Base-by-base conservation (phyloP, 1,284 basidiomycete genomes). In the Termitomyces sp. region DNA sequence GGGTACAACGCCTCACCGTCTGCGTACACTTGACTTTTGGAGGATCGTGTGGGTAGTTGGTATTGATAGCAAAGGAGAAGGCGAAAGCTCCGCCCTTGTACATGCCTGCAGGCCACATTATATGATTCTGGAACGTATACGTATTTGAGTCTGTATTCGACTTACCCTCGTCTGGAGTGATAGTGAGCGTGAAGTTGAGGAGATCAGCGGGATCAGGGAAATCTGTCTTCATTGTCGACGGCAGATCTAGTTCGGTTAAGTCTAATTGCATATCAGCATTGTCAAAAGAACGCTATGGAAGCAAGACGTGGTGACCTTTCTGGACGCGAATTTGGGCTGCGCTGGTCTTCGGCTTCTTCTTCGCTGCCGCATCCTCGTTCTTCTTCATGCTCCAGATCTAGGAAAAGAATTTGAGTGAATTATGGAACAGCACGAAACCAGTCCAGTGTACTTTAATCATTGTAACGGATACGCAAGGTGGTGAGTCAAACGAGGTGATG, bases 301-400 rank as follows among this genome's bases (percentile, higher is more conserved):
- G n/a, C 17, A 24, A 51, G 40, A 48, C 13, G 21, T 57, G 34
- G 26, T 24, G 61, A 94, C 96, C 96, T 80, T 99, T 99, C 80
- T 99, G 97, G 13, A 98, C 94, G 54, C 96, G 86, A 68, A 99
- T 90, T 73, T 98, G 95, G 33, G 97, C 96, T 10, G 96, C 94
- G 64, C 91, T 93, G 50, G 92, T 97, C 84, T 97, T 98, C 45
- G 94, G 94, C 79, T 90, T 92, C 83, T 86, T 95, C 86, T 94
- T 96, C 15, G 88, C 86, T 52, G 92, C 91, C 55, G 91, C 91
- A 68, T 95, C 91, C 77, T 95, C 91, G 65, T 85, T 90, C 86
- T 97, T 96, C 85, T 97, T 97, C 86, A 98, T 90, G 64, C 86
- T 92, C 90, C 94, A 97, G 67, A 98, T 96, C 94, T 98, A 28